Evolutionary conservation across 1,284 basidiomycete species (phyloP), one percentile per base, ranked within the genome.

Genomic region (Cystobasidium slooffiae): DNA sequence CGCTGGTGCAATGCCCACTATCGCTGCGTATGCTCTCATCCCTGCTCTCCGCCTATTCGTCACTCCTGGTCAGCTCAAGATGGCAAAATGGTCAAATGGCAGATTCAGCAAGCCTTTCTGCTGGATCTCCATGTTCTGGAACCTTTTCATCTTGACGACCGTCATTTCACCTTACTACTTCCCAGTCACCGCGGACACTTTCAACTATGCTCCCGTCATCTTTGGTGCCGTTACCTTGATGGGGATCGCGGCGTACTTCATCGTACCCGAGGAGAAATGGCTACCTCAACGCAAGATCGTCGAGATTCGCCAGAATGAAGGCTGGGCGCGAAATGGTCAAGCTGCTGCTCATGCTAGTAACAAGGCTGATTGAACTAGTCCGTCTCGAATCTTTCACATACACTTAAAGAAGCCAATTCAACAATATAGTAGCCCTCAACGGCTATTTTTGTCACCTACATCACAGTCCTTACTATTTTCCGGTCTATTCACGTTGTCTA

Each of bases 1-100:
- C 9, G 92, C 92, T 8, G 90, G 90, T 20, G 91, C 85, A 9
- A 86, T 92, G 8, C 91, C 91, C 0, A 92, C 90, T 0, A 91
- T 92, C 73, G 91, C 91, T 0, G 89, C 92, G 14, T 93, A 94
- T 81, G 90, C 88, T 0, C 84, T 92, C 49, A 92, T 93, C 72
- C 86, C 89, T 1, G 79, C 90, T 8, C 84, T 92, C 49, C 86
- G 92, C 6, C 68, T 92, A 22, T 86, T 87, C 41, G 86, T 89
- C 85, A 93, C 92, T 0, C 90, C 89, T n/a, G 82, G 90, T 78
- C 83, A 86, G 53, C 93, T 93, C 83, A 87, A 86, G 77, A 83
- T 85, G 18, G 90, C 90, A 18, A 86, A 87, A 77, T 93, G 90
- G 82, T 86, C 84, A 72, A 85, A 92, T 43, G 91, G 91, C 3